A percentile compares a stretch with the other conserved stretches of the same genome.
phyloP scores from a whole-genome alignment of 2,329 filamentous ascomycete species.

The Fragosphaeria purpurea region DNA sequence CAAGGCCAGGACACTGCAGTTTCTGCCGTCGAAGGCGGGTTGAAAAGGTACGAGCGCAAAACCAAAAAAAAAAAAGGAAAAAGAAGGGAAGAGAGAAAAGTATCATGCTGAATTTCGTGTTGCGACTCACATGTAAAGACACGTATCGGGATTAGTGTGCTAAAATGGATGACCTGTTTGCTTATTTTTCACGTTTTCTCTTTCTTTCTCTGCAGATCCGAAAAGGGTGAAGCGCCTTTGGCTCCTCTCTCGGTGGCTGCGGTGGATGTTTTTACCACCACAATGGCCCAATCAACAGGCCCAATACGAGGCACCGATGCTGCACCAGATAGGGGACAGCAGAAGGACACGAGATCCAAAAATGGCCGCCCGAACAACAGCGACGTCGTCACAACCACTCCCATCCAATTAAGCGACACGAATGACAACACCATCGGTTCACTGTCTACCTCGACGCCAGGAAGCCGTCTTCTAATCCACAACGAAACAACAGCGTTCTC shows the following conservation, averaged over 20 bases:
- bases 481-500: too few relatives aligned
- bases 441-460: too few relatives aligned
- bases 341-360: constrained; percentile 4
- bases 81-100: too few relatives aligned
- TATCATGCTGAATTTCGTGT: too few relatives aligned
- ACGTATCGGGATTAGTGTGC: background rate
- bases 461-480: too few relatives aligned
- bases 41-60: background rate
- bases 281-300: constrained; percentile 7
- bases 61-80: too few relatives aligned
- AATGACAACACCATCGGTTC: too few relatives aligned
- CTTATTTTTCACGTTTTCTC: background rate
- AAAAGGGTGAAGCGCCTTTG: constrained; percentile 5
- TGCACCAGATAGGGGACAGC: constrained; percentile 7
- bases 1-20: background rate
- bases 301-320: constrained; percentile 8
- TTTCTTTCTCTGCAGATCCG: constrained; percentile 1
- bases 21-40: background rate
- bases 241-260: constrained; percentile 1
- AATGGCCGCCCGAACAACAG: background rate
- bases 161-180: background rate
- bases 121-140: background rate
- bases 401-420: background rate
- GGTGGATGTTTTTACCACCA: background rate
- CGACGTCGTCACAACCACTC: background rate